phyloP scores from a whole-genome alignment of 352 stramenopile species.

The Phytopythium chamaehyphon region DNA sequence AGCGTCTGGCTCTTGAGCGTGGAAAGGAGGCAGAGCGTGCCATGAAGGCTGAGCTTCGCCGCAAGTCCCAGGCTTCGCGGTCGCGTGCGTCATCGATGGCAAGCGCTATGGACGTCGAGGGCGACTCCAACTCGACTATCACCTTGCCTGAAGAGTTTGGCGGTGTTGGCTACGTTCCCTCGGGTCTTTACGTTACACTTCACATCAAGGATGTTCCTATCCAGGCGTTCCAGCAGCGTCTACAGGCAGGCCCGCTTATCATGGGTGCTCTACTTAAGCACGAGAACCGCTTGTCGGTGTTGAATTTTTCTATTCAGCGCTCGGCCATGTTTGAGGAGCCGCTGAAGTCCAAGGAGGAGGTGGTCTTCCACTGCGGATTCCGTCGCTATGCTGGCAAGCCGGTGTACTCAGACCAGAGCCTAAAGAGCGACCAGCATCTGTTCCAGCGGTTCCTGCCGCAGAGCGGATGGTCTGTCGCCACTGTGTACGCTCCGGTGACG shows the following conservation, averaged over 20 bases:
- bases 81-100: slow-evolving; percentile 56
- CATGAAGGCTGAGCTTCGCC: slow-evolving; percentile 61
- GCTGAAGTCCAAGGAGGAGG: slow-evolving; percentile 95
- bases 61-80: slow-evolving; percentile 37
- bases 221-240: slow-evolving; percentile 44
- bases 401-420: slow-evolving; percentile 96
- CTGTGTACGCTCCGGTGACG: slow-evolving; percentile 92
- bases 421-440: slow-evolving; percentile 99
- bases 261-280: slow-evolving; percentile 91
- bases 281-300: slow-evolving; percentile 97
- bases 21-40: slow-evolving; percentile 70
- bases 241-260: slow-evolving; percentile 59
- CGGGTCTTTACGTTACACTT: slow-evolving; percentile 92
- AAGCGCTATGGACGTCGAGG: slow-evolving; percentile 70
- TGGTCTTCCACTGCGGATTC: slow-evolving; percentile 97
- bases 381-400: slow-evolving; percentile 90
- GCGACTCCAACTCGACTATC: slow-evolving; percentile 28
- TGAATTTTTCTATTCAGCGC: slow-evolving; percentile 96
- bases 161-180: slow-evolving; percentile 86
- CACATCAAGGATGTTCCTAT: slow-evolving; percentile 71
- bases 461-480: slow-evolving; percentile 87
- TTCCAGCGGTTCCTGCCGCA: slow-evolving; percentile 97
- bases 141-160: slow-evolving; percentile 47
- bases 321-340: slow-evolving; percentile 73
- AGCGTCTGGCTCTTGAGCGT: slow-evolving; percentile 89